Percentiles rank a stretch among this genome's conserved stretches.
These are phyloP conservation scores for Bertia moriformis DNA, from an alignment of 2,329 filamentous ascomycete species.

Conservation along the genomic window DNA sequence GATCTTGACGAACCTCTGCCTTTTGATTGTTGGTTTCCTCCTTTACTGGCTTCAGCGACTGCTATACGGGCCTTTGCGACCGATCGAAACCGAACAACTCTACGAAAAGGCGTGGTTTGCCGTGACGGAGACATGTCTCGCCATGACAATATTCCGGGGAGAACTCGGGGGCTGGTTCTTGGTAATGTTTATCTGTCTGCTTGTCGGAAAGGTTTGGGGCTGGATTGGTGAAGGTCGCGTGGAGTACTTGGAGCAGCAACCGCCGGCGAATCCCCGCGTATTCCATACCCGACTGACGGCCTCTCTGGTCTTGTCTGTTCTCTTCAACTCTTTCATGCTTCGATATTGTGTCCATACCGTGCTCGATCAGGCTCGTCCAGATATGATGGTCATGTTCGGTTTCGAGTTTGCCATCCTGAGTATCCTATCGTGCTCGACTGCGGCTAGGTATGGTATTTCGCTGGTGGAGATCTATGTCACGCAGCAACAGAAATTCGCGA, in stretches of 20 bases:
- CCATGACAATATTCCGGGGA: slow-evolving; percentile 96
- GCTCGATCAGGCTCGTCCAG: slow-evolving; percentile 73
- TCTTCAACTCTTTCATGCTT: slow-evolving; percentile 70
- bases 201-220: slow-evolving; percentile 93
- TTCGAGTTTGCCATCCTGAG: slow-evolving; percentile 89
- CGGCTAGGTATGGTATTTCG: slow-evolving; percentile 63
- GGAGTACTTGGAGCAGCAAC: slow-evolving; percentile 88
- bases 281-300: slow-evolving; percentile 74
- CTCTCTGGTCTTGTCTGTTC: slow-evolving; percentile 64
- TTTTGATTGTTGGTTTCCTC: slow-evolving; percentile 66
- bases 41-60: slow-evolving; percentile 79
- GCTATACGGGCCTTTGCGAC: slow-evolving; percentile 77
- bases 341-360: slow-evolving; percentile 71
- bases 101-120: slow-evolving; percentile 98
- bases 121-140: slow-evolving; percentile 87
- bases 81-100: slow-evolving; percentile 89
- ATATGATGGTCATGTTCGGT: slow-evolving; percentile 99
- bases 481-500: slow-evolving; percentile 56
- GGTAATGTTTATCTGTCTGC: slow-evolving; percentile 84
- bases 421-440: slow-evolving; percentile 67
- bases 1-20: slow-evolving; percentile 82
- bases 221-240: slow-evolving; percentile 96
- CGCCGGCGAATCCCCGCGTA: slow-evolving; percentile 70
- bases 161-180: slow-evolving; percentile 90
- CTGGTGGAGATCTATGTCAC: slow-evolving; percentile 65